phyloP scores from a whole-genome alignment of 2,329 filamentous ascomycete genomes.

The Paecilomyces niveus region DNA sequence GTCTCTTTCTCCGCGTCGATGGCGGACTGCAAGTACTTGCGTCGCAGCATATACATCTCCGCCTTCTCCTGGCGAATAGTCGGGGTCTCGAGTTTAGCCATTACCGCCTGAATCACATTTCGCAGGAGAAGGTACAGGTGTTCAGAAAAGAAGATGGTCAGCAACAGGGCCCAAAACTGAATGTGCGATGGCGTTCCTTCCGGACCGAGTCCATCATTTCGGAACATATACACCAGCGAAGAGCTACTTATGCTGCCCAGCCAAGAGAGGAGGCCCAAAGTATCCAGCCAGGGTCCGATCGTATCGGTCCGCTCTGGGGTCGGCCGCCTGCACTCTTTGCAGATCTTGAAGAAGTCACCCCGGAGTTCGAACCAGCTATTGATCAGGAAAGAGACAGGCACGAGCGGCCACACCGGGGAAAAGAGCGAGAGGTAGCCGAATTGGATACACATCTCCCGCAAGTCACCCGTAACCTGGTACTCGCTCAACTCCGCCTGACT shows the following conservation, averaged over 20 bases:
- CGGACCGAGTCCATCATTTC: constrained; percentile 43
- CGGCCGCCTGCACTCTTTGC: constrained; percentile 79
- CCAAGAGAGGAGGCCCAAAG: constrained; percentile 86
- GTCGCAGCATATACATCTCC: constrained; percentile 73
- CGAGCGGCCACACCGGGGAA: constrained; percentile 88
- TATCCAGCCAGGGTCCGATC: constrained; percentile 90
- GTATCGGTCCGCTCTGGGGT: constrained; percentile 86
- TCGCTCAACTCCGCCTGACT: constrained; percentile 73
- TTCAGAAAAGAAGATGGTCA: constrained; percentile 78
- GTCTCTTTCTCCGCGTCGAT: constrained; percentile 11
- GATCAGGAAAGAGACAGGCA: constrained; percentile 78
- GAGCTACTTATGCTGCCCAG: constrained; percentile 83
- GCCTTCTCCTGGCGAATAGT: constrained; percentile 78
- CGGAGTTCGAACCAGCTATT: constrained; percentile 97
- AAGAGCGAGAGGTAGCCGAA: constrained; percentile 89
- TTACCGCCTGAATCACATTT: constrained; percentile 61
- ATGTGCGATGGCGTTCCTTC: constrained; percentile 51
- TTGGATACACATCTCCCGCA: constrained; percentile 90
- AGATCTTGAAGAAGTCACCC: constrained; percentile 93
- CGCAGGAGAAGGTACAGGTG: constrained; percentile 81
- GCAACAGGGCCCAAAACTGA: constrained; percentile 70
- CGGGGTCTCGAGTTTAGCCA: constrained; percentile 76
- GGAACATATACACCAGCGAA: constrained; percentile 82
- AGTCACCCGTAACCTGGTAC: constrained; percentile 89
- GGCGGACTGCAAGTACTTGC: constrained; percentile 59